Evolutionary conservation across 768 basidiomycete genomes (phyloP).

Genomic region (Cytidiella melzeri): DNA sequence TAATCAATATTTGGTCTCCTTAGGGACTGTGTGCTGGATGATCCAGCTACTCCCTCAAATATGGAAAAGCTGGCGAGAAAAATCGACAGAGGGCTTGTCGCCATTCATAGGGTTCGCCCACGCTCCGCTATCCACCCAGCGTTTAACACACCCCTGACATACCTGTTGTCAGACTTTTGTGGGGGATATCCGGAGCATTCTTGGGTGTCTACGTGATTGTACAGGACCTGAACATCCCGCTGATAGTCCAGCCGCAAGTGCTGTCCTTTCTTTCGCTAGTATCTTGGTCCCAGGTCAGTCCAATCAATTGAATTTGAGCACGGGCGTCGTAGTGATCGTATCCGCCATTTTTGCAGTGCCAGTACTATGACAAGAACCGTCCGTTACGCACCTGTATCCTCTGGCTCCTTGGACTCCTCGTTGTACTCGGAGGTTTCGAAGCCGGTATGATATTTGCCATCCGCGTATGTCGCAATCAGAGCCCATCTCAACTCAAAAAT

Average conservation of each 20-base stretch:
- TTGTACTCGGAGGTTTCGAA: slow-evolving; percentile 51
- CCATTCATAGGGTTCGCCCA: slow-evolving; percentile 50
- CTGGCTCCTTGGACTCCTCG: slow-evolving; percentile 33
- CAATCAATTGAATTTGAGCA: not conserved
- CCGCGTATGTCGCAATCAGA: slow-evolving; percentile 32
- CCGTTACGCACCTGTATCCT: slow-evolving; percentile 29
- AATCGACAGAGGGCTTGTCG: slow-evolving; percentile 67
- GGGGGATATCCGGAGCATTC: slow-evolving; percentile 54
- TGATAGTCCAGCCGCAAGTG: slow-evolving; percentile 62
- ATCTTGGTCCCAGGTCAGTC: slow-evolving; percentile 57
- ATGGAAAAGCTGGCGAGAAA: slow-evolving; percentile 63
- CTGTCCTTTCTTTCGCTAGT: slow-evolving; percentile 56
- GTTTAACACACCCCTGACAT: not conserved
- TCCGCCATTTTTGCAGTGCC: slow-evolving; percentile 40
- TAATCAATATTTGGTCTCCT: not conserved
- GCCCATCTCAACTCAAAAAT: not conserved
- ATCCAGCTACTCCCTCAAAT: slow-evolving; percentile 65
- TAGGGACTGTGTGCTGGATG: slow-evolving; percentile 64
- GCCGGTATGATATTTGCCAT: slow-evolving; percentile 53
- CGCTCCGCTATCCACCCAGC: no score
- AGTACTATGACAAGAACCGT: slow-evolving; percentile 52
- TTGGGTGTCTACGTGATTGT: slow-evolving; percentile 65
- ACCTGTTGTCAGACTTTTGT: slow-evolving; percentile 47
- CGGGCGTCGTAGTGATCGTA: not conserved
- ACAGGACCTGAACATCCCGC: slow-evolving; percentile 63